A percentile compares a stretch with the other conserved stretches of the same genome.
phyloP scores from a whole-genome alignment of 768 basidiomycete genomes.

The Mycena olivaceomarginata region DNA sequence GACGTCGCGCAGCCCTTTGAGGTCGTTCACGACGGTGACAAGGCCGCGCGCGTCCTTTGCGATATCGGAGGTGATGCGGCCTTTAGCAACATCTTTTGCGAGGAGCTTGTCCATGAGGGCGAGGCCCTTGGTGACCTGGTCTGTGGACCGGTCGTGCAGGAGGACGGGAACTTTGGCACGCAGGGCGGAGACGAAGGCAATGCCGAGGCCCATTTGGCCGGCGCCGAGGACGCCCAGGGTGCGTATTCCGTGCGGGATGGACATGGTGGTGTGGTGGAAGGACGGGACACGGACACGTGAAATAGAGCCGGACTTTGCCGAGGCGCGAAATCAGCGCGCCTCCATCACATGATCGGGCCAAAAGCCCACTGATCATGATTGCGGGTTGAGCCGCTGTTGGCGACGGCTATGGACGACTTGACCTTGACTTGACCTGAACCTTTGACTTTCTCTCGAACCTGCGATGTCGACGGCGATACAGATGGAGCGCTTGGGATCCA shows the following conservation, averaged over 20 bases:
- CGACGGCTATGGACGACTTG: too few species aligned
- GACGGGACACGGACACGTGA: neutral
- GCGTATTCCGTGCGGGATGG: conserved; percentile 83
- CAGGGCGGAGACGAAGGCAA: conserved; percentile 90
- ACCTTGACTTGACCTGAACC: too few species aligned
- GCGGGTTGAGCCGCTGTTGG: too few species aligned
- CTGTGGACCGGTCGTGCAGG: conserved; percentile 86
- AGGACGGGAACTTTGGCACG: conserved; percentile 91
- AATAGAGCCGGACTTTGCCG: neutral
- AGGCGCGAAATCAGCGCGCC: neutral
- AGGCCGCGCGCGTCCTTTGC: conserved; percentile 85
- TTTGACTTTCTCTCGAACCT: too few species aligned
- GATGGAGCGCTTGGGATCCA: too few species aligned
- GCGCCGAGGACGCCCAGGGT: conserved; percentile 88
- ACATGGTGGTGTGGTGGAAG: conserved; percentile 57
- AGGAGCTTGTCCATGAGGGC: conserved; percentile 88
- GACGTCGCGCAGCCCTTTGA: conserved; percentile 82
- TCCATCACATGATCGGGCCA: too few species aligned
- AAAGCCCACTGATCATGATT: too few species aligned
- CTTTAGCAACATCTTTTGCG: conserved; percentile 93
- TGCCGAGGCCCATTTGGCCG: conserved; percentile 95
- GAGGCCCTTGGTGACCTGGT: conserved; percentile 85
- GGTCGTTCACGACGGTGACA: conserved; percentile 76
- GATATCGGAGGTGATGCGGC: conserved; percentile 78
- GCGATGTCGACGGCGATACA: too few species aligned